Base-by-base conservation (phyloP, 345 rosid genomes). In the Populus davidiana region DNA sequence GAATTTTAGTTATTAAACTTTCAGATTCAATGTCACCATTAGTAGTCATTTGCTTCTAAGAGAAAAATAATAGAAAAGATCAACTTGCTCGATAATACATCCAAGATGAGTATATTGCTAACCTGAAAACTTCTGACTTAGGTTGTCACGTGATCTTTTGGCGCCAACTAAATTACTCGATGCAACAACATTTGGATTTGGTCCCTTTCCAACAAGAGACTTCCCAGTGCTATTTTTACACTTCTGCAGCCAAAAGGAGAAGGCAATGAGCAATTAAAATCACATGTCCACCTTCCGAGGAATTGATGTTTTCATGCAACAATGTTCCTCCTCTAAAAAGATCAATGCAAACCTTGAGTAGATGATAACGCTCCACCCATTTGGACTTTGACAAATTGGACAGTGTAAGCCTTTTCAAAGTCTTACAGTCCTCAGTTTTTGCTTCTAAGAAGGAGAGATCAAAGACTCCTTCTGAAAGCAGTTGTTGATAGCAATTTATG, bases 391-490 rank as follows among this genome's bases (percentile, higher is more conserved):
- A 84, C 35, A 80, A 74, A 83, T 82, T 82, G 72, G 80, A 82
- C 65, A 93, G 84, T 3, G 87, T 85, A 65, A 92, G 87, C 87
- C 88, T 92, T 89, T 86, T 89, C 77, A 93, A 68, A 74, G 82
- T 80, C 84, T 81, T 85, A 43, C 83, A 83, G 69, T 93, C 97
- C 82, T 93, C 97, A 1, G 79, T 77, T 82, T 89, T 88, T 69
- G 74, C 86, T 84, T 88, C 89, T 38, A 85, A 61, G 74, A 77
- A 83, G 72, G 92, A 86, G 67, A 86, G 73, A 77, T 92, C 96
- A 83, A 93, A 93, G 63, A 93, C 83, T 79, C 99, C 98, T 85
- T 92, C 93, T 44, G 81, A 88, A 63, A 92, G 92, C 81, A 96
- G 86, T 66, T 88, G 83, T 82, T 92, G 93, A 73, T 91, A 91